Conservation (phyloP, 352 stramenopile species). For the Phytophthora parvispora region DNA sequence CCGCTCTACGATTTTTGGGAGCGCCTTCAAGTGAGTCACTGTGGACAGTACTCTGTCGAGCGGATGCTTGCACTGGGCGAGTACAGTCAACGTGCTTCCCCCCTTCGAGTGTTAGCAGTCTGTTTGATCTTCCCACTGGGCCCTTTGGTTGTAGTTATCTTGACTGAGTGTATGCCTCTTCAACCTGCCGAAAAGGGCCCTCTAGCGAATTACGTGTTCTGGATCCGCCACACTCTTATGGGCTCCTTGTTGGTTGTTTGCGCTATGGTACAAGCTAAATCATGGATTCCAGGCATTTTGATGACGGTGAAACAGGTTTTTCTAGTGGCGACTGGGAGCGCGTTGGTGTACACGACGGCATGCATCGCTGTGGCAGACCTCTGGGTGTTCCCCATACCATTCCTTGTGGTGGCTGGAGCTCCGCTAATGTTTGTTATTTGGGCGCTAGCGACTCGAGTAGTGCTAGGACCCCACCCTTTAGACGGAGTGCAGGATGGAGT, state of each 20-base stretch:
- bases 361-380: conserved; percentile 22
- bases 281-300: conserved; percentile 15
- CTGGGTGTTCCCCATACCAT: conserved; percentile 47
- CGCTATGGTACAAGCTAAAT: conserved; percentile 7
- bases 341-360: not conserved
- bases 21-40: conserved; percentile 32
- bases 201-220: conserved; percentile 17
- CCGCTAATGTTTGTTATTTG: conserved; percentile 30
- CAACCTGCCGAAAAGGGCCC: conserved; percentile 13
- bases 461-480: conserved; percentile 8
- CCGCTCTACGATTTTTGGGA: conserved; percentile 31
- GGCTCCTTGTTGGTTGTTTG: not conserved
- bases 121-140: conserved; percentile 29
- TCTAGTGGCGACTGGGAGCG: conserved; percentile 2
- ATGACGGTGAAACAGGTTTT: conserved; percentile 10
- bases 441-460: not conserved
- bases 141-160: conserved; percentile 11
- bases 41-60: conserved; percentile 39
- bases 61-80: conserved; percentile 33
- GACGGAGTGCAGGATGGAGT: conserved; percentile 6
- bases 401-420: conserved; percentile 25
- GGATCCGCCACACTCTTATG: conserved; percentile 14
- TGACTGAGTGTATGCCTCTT: conserved; percentile 20
- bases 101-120: conserved; percentile 4
- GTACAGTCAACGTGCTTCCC: conserved; percentile 27